phyloP scores from a whole-genome alignment of 352 stramenopile genomes.

The Blastocystis sp. region DNA sequence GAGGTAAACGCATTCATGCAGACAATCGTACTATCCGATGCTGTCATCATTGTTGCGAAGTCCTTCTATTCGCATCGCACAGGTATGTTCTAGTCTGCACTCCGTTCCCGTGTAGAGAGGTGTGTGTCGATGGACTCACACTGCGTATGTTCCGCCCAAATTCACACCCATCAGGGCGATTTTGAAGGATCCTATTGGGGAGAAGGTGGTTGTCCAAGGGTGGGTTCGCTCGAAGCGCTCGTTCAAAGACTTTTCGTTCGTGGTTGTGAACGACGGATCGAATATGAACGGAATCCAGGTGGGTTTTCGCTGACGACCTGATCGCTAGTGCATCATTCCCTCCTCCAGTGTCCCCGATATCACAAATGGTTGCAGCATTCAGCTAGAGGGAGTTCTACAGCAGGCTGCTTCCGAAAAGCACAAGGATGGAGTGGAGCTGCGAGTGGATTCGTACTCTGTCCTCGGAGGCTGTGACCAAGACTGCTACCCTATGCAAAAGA shows the following conservation, averaged over 20 bases:
- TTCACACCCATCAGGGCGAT: background rate
- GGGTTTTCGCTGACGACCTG: conserved; percentile 65
- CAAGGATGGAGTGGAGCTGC: conserved; percentile 27
- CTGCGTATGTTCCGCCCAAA: background rate
- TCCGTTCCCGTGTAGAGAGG: background rate
- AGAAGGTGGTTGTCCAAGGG: conserved; percentile 79
- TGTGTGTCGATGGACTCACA: background rate
- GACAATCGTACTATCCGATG: background rate
- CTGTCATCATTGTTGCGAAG: background rate
- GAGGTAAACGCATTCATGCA: conserved; percentile 14
- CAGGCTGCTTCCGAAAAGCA: background rate
- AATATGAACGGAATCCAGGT: conserved; percentile 75
- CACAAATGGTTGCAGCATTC: conserved; percentile 6
- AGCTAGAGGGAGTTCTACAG: background rate
- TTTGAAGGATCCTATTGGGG: conserved; percentile 72
- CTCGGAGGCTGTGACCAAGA: background rate
- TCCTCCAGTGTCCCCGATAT: background rate
- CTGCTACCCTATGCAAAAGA: conserved; percentile 71
- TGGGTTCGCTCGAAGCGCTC: conserved; percentile 81
- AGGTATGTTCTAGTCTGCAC: background rate
- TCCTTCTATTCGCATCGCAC: background rate
- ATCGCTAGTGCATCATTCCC: conserved; percentile 27
- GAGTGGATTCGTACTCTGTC: conserved; percentile 6
- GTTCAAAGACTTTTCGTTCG: conserved; percentile 78
- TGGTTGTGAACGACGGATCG: conserved; percentile 86